Conservation (phyloP, 202 grass and related monocot species). For the Hordeum pubiflorum region DNA sequence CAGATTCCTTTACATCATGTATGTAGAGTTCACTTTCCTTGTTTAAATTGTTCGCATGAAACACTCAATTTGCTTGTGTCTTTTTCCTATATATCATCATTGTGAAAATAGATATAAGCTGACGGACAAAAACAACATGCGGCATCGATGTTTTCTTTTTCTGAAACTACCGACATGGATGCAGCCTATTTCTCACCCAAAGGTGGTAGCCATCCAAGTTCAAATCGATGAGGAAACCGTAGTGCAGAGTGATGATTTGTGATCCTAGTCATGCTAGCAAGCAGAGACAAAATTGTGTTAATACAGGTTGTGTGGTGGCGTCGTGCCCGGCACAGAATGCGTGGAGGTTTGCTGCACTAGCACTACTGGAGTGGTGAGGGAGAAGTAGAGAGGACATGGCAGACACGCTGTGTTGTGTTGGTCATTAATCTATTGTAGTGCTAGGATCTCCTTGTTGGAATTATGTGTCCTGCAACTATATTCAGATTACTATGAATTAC, state of each 20-base stretch:
- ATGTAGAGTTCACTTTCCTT: background rate
- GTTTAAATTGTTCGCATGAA: background rate
- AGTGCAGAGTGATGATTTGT: background rate
- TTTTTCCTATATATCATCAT: too few species aligned
- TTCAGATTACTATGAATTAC: too few species aligned
- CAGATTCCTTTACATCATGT: background rate
- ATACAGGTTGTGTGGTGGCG: background rate
- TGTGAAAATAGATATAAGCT: background rate
- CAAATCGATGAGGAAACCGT: background rate
- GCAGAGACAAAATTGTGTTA: background rate
- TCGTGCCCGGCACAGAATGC: background rate
- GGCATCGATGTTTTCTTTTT: background rate
- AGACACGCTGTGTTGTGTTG: background rate
- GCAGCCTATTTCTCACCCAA: background rate
- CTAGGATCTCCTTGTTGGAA: too few species aligned
- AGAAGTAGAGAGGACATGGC: background rate
- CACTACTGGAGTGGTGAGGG: background rate
- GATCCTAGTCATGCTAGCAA: background rate
- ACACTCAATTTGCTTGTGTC: background rate
- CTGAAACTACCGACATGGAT: background rate
- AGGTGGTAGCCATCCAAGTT: background rate
- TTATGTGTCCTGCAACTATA: too few species aligned
- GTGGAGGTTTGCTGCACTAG: background rate
- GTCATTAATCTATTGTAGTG: background rate
- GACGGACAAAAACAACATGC: background rate